These are phyloP conservation scores for Clitopilus hobsonii DNA, from an alignment of 768 basidiomycete genomes.

Conservation along the genomic window DNA sequence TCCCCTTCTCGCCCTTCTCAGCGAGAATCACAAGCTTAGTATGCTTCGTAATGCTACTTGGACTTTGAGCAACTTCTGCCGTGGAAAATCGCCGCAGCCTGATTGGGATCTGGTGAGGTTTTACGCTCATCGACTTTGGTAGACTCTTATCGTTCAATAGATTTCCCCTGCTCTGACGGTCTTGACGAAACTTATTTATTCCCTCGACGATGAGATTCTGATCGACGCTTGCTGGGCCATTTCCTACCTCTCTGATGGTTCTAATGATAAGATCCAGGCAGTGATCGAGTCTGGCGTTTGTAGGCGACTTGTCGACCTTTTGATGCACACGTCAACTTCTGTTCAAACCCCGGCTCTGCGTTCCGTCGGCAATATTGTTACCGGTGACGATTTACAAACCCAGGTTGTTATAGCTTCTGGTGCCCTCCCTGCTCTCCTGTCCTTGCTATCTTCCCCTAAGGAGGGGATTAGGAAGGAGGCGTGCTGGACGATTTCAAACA, in stretches of 20 bases:
- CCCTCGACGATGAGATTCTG: conserved; percentile 96
- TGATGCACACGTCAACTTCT: conserved; percentile 91
- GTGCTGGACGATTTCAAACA: conserved; percentile 99
- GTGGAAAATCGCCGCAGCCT: conserved; percentile 96
- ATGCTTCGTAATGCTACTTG: conserved; percentile 99
- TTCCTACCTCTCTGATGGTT: conserved; percentile 97
- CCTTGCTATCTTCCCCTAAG: conserved; percentile 92
- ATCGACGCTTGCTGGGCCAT: conserved; percentile 99
- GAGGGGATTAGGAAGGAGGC: conserved; percentile 99
- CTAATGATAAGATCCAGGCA: conserved; percentile 99
- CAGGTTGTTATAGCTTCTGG: conserved; percentile 99
- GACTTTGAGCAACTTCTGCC: conserved; percentile 99
- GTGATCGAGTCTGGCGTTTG: conserved; percentile 99
- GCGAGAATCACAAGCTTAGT: conserved; percentile 97
- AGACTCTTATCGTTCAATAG: conserved; percentile 35
- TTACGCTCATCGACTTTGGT: conserved; percentile 19
- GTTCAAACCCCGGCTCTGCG: conserved; percentile 98
- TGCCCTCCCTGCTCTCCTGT: conserved; percentile 90
- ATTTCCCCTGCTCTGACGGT: conserved; percentile 97
- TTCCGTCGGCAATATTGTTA: conserved; percentile 98
- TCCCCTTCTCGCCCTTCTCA: conserved; percentile 84
- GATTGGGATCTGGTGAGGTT: conserved; percentile 85
- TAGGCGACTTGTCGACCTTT: conserved; percentile 92
- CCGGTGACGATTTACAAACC: conserved; percentile 98
- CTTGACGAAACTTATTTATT: conserved; percentile 96